Conservation (phyloP, 495 filamentous ascomycete species). For the Aspergillus bridgeri region DNA sequence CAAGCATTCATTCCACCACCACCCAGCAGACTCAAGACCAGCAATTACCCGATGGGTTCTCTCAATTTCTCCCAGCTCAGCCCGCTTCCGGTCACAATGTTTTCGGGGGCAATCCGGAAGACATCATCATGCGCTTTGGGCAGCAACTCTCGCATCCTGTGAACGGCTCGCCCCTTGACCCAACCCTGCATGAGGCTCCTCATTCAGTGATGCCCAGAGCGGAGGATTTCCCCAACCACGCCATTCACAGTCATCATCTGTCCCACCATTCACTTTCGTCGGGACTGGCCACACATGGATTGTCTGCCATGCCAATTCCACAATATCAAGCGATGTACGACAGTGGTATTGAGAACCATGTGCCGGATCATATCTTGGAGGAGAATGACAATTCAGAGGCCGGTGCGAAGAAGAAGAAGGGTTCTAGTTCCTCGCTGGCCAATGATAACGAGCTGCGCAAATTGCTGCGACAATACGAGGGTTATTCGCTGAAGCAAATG, state of each 20-base stretch:
- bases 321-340: conserved; percentile 59
- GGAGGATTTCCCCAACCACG: conserved; percentile 47
- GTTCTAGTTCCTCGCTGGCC: conserved; percentile 68
- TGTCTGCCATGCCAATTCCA: conserved; percentile 37
- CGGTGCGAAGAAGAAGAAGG: conserved; percentile 60
- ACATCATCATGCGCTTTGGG: conserved; percentile 59
- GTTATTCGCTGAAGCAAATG: conserved; percentile 74
- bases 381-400: conserved; percentile 64
- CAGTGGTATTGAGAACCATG: conserved; percentile 64
- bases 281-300: conserved; percentile 27
- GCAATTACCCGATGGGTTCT: conserved; percentile 46
- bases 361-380: conserved; percentile 58
- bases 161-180: conserved; percentile 49
- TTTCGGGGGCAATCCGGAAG: conserved; percentile 56
- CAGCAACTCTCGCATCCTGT: conserved; percentile 53
- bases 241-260: conserved; percentile 44
- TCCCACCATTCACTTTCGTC: conserved; percentile 38
- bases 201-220: conserved; percentile 42
- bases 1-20: conserved; percentile 69
- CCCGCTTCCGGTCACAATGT: conserved; percentile 47
- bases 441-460: conserved; percentile 92
- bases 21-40: conserved; percentile 67
- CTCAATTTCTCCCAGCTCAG: conserved; percentile 52
- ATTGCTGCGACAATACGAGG: conserved; percentile 70
- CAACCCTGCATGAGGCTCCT: conserved; percentile 48